Evolutionary conservation across 805 yeast genomes (phyloP).

Genomic region (Sugiyamaella valdiviana): DNA sequence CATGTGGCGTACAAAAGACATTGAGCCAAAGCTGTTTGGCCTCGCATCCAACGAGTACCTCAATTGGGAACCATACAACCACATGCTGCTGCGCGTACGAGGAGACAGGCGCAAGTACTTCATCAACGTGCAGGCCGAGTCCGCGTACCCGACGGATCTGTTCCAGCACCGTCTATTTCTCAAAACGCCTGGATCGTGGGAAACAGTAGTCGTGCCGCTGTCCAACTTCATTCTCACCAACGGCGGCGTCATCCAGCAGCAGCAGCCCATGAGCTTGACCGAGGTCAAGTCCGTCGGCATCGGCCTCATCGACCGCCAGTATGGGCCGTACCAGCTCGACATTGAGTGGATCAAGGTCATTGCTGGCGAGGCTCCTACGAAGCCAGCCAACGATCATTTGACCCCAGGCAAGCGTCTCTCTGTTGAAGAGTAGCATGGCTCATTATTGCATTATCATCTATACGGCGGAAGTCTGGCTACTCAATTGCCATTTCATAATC

Average conservation of each 20-base stretch:
- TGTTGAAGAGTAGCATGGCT: conserved; percentile 16
- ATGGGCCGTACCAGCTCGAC: conserved; percentile 66
- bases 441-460: background rate
- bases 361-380: conserved; percentile 6
- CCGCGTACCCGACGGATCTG: conserved; percentile 69
- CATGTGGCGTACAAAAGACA: conserved; percentile 75
- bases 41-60: conserved; percentile 42
- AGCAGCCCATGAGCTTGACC: conserved; percentile 51
- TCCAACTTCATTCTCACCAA: conserved; percentile 77
- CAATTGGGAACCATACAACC: conserved; percentile 64
- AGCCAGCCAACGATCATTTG: conserved; percentile 3
- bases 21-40: conserved; percentile 41
- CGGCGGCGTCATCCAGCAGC: conserved; percentile 64
- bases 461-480: no score
- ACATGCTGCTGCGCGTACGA: conserved; percentile 61
- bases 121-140: conserved; percentile 75
- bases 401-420: conserved; percentile 24
- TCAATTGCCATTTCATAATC: no score
- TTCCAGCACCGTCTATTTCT: conserved; percentile 76
- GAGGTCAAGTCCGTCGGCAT: conserved; percentile 68
- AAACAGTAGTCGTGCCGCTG: conserved; percentile 70
- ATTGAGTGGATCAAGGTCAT: conserved; percentile 69
- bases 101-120: conserved; percentile 70
- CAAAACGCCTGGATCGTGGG: conserved; percentile 72
- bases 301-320: conserved; percentile 69